These are phyloP conservation scores for Fusarium globosum DNA, from an alignment of 2,329 filamentous ascomycete genomes.

Conservation along the genomic window DNA sequence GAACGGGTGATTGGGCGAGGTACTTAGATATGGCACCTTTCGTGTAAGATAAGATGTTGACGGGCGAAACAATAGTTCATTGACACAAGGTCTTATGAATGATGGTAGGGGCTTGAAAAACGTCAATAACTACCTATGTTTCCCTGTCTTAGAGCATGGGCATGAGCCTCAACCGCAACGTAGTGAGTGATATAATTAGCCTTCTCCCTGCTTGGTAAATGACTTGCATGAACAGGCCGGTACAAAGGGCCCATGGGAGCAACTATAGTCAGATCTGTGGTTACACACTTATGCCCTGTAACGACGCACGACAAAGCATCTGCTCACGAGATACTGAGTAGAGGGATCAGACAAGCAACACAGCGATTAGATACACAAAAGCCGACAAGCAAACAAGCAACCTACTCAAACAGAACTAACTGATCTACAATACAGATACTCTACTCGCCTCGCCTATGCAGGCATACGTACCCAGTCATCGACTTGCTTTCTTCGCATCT, in stretches of 20 bases:
- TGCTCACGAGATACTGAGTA: constrained; percentile 17
- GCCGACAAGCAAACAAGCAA: background rate
- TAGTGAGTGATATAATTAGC: background rate
- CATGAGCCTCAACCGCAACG: background rate
- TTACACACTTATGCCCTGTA: constrained; percentile 5
- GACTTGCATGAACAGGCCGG: background rate
- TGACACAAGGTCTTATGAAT: background rate
- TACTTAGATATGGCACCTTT: background rate
- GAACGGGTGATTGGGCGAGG: background rate
- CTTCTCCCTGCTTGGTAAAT: background rate
- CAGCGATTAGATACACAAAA: background rate
- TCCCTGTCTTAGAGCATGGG: background rate
- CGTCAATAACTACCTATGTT: background rate
- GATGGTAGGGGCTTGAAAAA: background rate
- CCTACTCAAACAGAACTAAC: background rate
- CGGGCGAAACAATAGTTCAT: constrained; percentile 1
- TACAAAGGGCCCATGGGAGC: background rate
- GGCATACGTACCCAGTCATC: background rate
- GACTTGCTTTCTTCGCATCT: background rate
- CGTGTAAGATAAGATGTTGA: background rate
- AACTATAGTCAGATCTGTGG: background rate
- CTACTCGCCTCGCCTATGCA: background rate
- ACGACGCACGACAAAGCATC: background rate
- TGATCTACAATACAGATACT: background rate
- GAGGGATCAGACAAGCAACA: background rate